These are phyloP conservation scores for Ogataea ramenticola DNA, from an alignment of 805 yeast genomes.

Conservation along the genomic window DNA sequence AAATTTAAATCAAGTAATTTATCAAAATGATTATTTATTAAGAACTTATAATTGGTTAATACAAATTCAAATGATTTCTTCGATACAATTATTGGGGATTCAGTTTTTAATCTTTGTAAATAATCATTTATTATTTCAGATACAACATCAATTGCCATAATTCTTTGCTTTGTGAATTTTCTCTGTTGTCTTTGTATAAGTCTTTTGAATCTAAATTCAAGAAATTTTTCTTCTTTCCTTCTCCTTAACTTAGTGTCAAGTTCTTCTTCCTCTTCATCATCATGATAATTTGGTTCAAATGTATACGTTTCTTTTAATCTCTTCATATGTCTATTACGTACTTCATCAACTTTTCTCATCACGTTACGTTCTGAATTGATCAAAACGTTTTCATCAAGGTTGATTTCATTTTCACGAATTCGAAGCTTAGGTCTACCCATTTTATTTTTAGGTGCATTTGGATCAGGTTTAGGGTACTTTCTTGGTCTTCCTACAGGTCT, in stretches of 20 bases:
- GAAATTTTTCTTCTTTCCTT: not conserved
- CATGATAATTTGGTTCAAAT: not conserved
- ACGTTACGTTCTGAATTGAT: not conserved
- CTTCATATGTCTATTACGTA: not conserved
- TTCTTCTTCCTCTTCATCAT: not conserved
- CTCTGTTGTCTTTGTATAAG: slow-evolving; percentile 10
- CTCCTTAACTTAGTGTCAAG: not conserved
- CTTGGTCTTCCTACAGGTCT: not conserved
- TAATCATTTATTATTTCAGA: slow-evolving; percentile 24
- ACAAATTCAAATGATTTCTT: not conserved
- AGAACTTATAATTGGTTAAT: slow-evolving; percentile 13
- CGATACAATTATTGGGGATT: not conserved
- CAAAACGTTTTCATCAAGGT: not conserved
- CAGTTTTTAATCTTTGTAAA: slow-evolving; percentile 12
- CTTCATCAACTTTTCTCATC: not conserved
- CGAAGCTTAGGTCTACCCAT: not conserved
- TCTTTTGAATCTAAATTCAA: slow-evolving; percentile 19
- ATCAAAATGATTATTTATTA: slow-evolving; percentile 22
- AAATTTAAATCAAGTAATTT: slow-evolving; percentile 28
- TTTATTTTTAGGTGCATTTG: not conserved
- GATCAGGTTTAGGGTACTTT: not conserved
- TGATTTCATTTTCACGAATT: not conserved
- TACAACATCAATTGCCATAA: slow-evolving; percentile 27
- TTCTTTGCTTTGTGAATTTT: slow-evolving; percentile 4
- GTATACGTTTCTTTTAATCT: not conserved